phyloP scores from a whole-genome alignment of 805 yeast species.

The Metschnikowia dekortorum region DNA sequence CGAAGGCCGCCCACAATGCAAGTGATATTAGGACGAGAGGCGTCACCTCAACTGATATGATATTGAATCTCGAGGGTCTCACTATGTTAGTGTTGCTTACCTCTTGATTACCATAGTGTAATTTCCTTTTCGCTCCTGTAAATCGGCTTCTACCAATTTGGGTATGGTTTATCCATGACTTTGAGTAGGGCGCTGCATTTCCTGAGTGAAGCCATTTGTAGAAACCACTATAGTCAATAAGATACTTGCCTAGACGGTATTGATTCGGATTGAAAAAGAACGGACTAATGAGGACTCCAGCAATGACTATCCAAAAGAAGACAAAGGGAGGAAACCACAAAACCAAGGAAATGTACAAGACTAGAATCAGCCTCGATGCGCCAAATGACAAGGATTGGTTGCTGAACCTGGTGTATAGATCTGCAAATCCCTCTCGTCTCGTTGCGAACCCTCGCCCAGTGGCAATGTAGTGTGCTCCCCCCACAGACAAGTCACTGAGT shows the following conservation, averaged over 20 bases:
- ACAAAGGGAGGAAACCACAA: conserved; percentile 90
- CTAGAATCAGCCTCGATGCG: conserved; percentile 27
- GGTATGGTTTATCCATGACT: conserved; percentile 13
- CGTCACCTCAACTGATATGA: conserved; percentile 37
- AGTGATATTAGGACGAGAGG: conserved; percentile 33
- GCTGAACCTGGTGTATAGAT: conserved; percentile 71
- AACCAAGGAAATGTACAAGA: conserved; percentile 37
- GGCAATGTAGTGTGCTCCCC: conserved; percentile 84
- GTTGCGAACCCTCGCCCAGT: conserved; percentile 88
- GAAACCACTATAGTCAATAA: conserved; percentile 92
- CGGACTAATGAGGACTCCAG: conserved; percentile 87
- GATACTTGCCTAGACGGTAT: conserved; percentile 93
- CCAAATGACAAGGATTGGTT: conserved; percentile 74
- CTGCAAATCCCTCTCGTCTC: conserved; percentile 71
- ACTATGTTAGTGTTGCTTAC: conserved; percentile 41
- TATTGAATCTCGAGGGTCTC: conserved; percentile 45
- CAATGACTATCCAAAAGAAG: conserved; percentile 95
- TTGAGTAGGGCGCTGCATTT: conserved; percentile 1
- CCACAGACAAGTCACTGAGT: conserved; percentile 66
- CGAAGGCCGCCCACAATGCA: conserved; percentile 42
- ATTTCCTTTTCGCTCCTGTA: conserved; percentile 13
- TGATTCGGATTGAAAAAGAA: conserved; percentile 97
- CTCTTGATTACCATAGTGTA: conserved; percentile 27
- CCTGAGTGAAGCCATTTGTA: conserved; percentile 65
- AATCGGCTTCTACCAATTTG: conserved; percentile 12